Percentiles rank a stretch among this genome's conserved stretches.
phyloP scores from a whole-genome alignment of 2,329 filamentous ascomycete species.

The Eurotiales sp. region DNA sequence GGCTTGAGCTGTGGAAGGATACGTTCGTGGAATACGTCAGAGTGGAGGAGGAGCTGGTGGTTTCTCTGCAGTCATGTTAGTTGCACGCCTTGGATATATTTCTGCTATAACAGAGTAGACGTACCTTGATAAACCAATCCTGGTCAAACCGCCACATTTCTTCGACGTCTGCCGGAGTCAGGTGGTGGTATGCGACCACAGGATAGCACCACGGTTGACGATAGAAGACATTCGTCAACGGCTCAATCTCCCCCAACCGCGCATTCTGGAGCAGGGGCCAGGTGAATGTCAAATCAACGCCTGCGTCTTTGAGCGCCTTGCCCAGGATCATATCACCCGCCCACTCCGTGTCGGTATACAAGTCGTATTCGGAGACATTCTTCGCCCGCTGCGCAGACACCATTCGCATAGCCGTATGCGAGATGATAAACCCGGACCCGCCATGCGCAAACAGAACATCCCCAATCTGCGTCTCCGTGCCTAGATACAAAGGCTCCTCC shows the following conservation, averaged over 20 bases:
- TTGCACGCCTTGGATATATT: too few relatives aligned
- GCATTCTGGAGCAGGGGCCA: slow-evolving; percentile 48
- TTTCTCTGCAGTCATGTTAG: slow-evolving; percentile 19
- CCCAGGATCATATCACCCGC: slow-evolving; percentile 51
- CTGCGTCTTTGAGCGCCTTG: slow-evolving; percentile 45
- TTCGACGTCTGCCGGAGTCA: slow-evolving; percentile 41
- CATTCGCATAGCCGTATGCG: slow-evolving; percentile 46
- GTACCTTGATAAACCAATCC: slow-evolving; percentile 59
- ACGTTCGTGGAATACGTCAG: slow-evolving; percentile 36
- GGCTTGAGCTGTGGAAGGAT: slow-evolving; percentile 30
- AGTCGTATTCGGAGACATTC: slow-evolving; percentile 42
- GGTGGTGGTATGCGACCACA: slow-evolving; percentile 49
- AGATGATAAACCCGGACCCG: slow-evolving; percentile 52
- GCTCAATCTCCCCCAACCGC: slow-evolving; percentile 42
- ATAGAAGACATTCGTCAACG: slow-evolving; percentile 37
- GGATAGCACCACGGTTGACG: slow-evolving; percentile 50
- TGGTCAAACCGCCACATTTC: slow-evolving; percentile 47
- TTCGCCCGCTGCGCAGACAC: slow-evolving; percentile 41
- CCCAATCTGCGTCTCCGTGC: slow-evolving; percentile 51
- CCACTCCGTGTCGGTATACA: slow-evolving; percentile 45
- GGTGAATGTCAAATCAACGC: slow-evolving; percentile 43
- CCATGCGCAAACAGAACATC: slow-evolving; percentile 52
- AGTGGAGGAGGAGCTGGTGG: slow-evolving; percentile 29
- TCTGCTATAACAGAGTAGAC: not conserved
- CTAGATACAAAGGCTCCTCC: slow-evolving; percentile 49